Base-by-base conservation (phyloP, 169 alveolate genomes). In the Cryptosporidium tyzzeri region DNA sequence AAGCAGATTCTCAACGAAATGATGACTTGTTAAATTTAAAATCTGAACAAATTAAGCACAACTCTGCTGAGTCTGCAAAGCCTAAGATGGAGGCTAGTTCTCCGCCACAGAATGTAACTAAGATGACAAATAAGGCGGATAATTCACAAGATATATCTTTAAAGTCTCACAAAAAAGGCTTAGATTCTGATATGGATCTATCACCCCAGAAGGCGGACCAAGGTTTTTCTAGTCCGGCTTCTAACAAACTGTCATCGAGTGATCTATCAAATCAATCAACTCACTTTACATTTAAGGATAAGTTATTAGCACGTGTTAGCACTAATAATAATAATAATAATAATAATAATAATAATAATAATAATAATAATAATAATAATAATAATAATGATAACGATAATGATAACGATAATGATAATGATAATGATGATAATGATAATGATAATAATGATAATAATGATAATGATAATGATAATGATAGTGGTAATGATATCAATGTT, bases 251-350 rank as follows among this genome's bases (percentile, higher is more conserved):
- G 2, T 6, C 48, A 5, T 14, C 74, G 3, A 39, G 9, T 23
- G 75, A 65, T 61, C 10, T 68, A 21, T 37, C 75, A 7, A 35
- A 75, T 37, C 75, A 80, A 21, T 65, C 87, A 14, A 41, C 48
- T 41, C 74, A 58, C 9, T 80, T 80, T 39, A 80, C 87, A n/a
- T 80, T 80, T 31, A 80, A 80, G 75, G 87, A 80, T 44, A 80
- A 80, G 67, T 65, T 80, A 26, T 45, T 80, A 44, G 87, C 87
- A 59, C 75, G 87, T 2, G 87, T 80, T 35, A 44, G 70, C 44
- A 69, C 58, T n/a, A 26, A 53, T 44, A 80, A 37, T 41, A 45
- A 14, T 12, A 39, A 0, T 35, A 12, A 65, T 10, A 55, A 18
- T 33, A 51, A 41, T 45, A 26, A 67, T 21, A 59, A 55, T 37